Conservation (phyloP, 768 basidiomycete species). For the Clathrus columnatus region DNA sequence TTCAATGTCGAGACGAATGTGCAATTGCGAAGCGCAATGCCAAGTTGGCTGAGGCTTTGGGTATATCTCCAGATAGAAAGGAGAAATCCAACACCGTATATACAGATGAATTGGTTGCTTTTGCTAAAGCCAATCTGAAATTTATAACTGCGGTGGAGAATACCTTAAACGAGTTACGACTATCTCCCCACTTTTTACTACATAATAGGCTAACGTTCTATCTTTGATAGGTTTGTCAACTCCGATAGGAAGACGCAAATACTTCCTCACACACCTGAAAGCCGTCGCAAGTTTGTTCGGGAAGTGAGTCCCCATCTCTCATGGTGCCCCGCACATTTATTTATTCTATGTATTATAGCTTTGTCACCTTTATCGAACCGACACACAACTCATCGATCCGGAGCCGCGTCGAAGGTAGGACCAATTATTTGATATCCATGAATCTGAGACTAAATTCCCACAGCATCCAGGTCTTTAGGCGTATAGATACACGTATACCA, state of each 20-base stretch:
- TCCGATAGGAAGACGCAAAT: conserved; percentile 64
- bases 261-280: conserved; percentile 71
- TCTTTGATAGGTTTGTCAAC: conserved; percentile 45
- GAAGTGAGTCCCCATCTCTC: conserved; percentile 38
- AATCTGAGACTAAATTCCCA: background rate
- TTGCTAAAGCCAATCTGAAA: conserved; percentile 51
- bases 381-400: conserved; percentile 81
- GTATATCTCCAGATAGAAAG: conserved; percentile 51
- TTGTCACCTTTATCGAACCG: conserved; percentile 67
- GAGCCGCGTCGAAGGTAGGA: conserved; percentile 70
- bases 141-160: conserved; percentile 72
- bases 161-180: conserved; percentile 62
- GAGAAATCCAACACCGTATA: conserved; percentile 43
- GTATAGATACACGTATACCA: conserved; percentile 77
- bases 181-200: conserved; percentile 15
- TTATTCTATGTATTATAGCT: background rate
- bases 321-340: no score
- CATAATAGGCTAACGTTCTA: conserved; percentile 2
- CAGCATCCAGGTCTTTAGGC: conserved; percentile 73
- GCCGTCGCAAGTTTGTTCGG: conserved; percentile 77
- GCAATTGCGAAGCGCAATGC: conserved; percentile 79
- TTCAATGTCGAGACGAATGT: conserved; percentile 82
- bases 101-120: conserved; percentile 49
- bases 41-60: conserved; percentile 81
- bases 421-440: background rate